Evolutionary conservation across 2,329 filamentous ascomycete species (phyloP).

Genomic region (Talaromyces islandicus): DNA sequence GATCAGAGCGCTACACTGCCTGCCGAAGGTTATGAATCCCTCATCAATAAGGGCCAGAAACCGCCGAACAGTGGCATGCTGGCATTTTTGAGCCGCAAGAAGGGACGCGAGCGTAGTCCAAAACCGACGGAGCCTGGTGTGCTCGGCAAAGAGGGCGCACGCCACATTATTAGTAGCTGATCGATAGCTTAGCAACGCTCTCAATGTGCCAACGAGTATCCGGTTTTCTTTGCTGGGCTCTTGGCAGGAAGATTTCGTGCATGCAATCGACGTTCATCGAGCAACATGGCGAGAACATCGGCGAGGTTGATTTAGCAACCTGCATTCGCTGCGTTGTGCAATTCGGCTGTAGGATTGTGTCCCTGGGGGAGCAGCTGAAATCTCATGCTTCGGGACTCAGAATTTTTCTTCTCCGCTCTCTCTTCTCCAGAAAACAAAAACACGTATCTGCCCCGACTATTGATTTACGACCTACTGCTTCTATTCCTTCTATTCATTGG

Average conservation of each 20-base stretch:
- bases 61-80: slow-evolving; percentile 66
- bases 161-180: slow-evolving; percentile 65
- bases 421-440: not conserved
- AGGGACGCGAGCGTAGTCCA: slow-evolving; percentile 81
- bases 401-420: not conserved
- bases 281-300: not conserved
- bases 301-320: not conserved
- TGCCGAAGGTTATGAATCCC: slow-evolving; percentile 52
- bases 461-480: not conserved
- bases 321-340: not conserved
- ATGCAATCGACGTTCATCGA: not conserved
- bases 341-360: not conserved
- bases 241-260: not conserved
- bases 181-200: not conserved
- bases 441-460: not conserved
- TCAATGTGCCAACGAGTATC: not conserved
- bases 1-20: slow-evolving; percentile 73
- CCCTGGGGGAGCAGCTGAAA: not conserved
- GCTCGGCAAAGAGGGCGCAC: slow-evolving; percentile 86
- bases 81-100: slow-evolving; percentile 83
- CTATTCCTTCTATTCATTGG: not conserved
- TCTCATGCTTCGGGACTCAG: not conserved
- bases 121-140: slow-evolving; percentile 93
- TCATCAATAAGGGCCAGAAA: slow-evolving; percentile 40
- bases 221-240: not conserved